A percentile compares a stretch with the other conserved stretches of the same genome.
These are phyloP conservation scores for Niveomyces coronatus DNA, from an alignment of 2,329 filamentous ascomycete species.

Conservation along the genomic window DNA sequence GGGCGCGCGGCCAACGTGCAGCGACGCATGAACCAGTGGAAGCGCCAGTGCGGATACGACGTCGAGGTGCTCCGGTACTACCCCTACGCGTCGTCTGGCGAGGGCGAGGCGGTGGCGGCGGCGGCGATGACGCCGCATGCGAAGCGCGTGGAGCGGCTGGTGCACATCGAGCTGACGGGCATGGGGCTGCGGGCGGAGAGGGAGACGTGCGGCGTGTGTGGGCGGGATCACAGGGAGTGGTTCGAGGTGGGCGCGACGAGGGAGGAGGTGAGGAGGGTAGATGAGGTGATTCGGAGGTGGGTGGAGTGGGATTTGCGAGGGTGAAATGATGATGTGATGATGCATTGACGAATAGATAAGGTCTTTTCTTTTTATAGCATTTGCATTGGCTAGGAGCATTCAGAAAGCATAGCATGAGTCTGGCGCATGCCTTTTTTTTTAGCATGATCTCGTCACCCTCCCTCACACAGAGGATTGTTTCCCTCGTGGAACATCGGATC, in stretches of 20 bases:
- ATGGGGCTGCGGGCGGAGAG: conserved; percentile 43
- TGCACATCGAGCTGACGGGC: conserved; percentile 78
- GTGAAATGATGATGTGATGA: too few species aligned
- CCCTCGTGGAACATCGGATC: too few species aligned
- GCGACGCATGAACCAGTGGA: conserved; percentile 85
- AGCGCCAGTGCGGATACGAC: conserved; percentile 81
- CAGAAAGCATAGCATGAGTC: too few species aligned
- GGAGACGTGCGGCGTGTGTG: conserved; percentile 63
- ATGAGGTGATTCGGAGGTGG: conserved; percentile 71
- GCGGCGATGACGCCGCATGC: conserved; percentile 72
- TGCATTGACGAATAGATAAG: too few species aligned
- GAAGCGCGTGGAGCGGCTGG: conserved; percentile 77
- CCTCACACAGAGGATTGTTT: too few species aligned
- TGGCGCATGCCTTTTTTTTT: too few species aligned
- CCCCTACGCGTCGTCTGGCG: conserved; percentile 46
- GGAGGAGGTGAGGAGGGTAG: conserved; percentile 55
- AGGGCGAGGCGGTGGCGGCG: conserved; percentile 17
- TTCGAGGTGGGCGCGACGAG: conserved; percentile 76
- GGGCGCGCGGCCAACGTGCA: conserved; percentile 73
- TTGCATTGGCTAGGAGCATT: too few species aligned
- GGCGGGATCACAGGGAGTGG: conserved; percentile 85
- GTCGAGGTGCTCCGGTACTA: conserved; percentile 86
- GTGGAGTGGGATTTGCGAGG: conserved; percentile 56
- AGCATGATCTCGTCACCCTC: too few species aligned
- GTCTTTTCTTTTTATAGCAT: too few species aligned